Base-by-base conservation (phyloP, 2,329 filamentous ascomycete species). In the Monosporascus ibericus region DNA sequence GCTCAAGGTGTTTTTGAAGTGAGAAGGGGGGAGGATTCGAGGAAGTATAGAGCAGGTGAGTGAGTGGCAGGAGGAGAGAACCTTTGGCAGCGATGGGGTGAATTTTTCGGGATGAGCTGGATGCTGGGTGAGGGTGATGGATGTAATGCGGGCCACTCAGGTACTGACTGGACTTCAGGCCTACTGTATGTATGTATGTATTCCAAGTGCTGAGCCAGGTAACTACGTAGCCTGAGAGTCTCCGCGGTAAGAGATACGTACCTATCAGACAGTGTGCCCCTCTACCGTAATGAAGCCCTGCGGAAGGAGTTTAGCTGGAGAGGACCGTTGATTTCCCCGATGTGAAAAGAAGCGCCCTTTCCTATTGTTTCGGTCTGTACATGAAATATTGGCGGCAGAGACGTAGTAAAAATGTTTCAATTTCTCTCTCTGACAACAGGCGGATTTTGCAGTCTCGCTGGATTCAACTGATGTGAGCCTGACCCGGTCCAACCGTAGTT, bases 61-160 rank as follows among this genome's bases (percentile, higher is more conserved):
- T 53, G 52, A 30, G 24, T 53, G 52, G 37, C 50, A 53, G 52
- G 50, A 39, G 48, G 25, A 42, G 48, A 34, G 30, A 5, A 14
- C 37, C 52, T 58, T 52, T 49, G 54, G 53, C 49, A 40, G 48
- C 42, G 44, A 55, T 51, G 52, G 54, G 56, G 55, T 15, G 36
- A 40, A 53, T 52, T 55, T 56, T 56, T 58, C 55, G 14, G 24
- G 42, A 46, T 18, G 42, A 46, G 25, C 20, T 18, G 40, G 25
- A 40, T 25, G 14, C 54, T 56, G 48, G 49, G 50, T 50, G 39
- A n/a, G 38, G 38, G 17, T 40, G 38, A 40, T 18, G 38, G 38
- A 40, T 40, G 38, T 11, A 40, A 20, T 40, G 42, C 17, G 42
- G 42, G 24, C 20, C 24, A 30, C 24, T 15, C 24, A 46, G 40